Evolutionary conservation across 805 yeast species (phyloP).

Genomic region (Citeromyces matritensis): DNA sequence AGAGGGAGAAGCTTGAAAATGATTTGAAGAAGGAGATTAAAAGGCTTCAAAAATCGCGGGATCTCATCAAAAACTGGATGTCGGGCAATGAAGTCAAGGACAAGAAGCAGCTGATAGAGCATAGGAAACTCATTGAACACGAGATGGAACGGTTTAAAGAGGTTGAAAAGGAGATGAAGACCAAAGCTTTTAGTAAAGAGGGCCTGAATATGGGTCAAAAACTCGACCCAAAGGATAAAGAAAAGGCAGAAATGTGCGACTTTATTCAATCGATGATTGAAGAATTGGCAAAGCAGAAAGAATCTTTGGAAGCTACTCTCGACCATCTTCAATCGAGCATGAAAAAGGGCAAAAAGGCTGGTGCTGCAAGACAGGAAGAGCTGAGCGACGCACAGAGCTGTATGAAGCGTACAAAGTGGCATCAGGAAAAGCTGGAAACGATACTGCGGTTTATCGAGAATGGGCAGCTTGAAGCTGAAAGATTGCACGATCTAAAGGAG

Average conservation of each 20-base stretch:
- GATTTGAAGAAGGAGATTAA: constrained; percentile 92
- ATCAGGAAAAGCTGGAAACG: constrained; percentile 62
- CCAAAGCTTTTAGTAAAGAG: constrained; percentile 88
- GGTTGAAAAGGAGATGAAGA: constrained; percentile 84
- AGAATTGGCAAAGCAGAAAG: constrained; percentile 71
- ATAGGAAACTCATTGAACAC: constrained; percentile 48
- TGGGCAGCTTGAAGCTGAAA: constrained; percentile 66
- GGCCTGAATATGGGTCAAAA: constrained; percentile 63
- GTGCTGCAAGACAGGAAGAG: constrained; percentile 35
- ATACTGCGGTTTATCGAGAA: constrained; percentile 66
- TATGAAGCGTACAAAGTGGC: constrained; percentile 66
- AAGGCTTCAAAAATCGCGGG: constrained; percentile 84
- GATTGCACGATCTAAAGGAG: constrained; percentile 64
- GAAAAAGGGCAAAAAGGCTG: constrained; percentile 40
- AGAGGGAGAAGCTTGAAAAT: constrained; percentile 84
- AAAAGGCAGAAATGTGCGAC: constrained; percentile 55
- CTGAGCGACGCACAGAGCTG: constrained; percentile 47
- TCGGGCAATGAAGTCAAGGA: constrained; percentile 86
- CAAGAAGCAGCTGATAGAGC: constrained; percentile 67
- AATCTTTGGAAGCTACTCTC: constrained; percentile 59
- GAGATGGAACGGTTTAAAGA: constrained; percentile 96
- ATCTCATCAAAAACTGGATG: constrained; percentile 91
- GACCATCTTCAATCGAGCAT: constrained; percentile 33
- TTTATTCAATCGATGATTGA: constrained; percentile 63
- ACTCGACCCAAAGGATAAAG: constrained; percentile 68